These are phyloP conservation scores for Rhodomyrtus psidioides DNA, from an alignment of 441 rosid genomes.

Conservation along the genomic window DNA sequence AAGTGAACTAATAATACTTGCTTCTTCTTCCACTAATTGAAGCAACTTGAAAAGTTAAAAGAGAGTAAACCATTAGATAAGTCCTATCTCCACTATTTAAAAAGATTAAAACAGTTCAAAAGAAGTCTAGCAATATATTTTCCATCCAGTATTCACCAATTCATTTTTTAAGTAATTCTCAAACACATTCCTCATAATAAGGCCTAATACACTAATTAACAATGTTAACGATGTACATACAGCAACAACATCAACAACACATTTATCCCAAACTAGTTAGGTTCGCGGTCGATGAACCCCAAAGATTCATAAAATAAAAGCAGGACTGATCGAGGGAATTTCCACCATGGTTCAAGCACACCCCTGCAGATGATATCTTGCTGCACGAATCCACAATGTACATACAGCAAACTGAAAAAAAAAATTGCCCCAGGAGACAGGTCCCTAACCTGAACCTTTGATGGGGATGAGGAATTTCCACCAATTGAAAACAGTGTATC, in stretches of 20 bases:
- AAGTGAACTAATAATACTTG: neutral
- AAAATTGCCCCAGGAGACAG: neutral
- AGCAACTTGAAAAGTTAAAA: neutral
- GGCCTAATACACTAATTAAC: neutral
- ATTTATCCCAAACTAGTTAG: no score
- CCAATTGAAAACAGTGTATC: slow-evolving; percentile 31
- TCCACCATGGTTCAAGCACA: no score
- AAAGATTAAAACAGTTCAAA: neutral
- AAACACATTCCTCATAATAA: neutral
- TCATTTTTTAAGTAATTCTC: neutral
- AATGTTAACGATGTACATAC: neutral
- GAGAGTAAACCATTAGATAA: neutral
- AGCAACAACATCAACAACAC: no score
- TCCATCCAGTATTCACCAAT: neutral
- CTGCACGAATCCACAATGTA: no score
- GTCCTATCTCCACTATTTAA: neutral
- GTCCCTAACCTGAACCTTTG: slow-evolving; percentile 37
- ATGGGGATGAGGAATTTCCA: slow-evolving; percentile 26
- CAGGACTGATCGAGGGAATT: no score
- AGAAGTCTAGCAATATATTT: neutral
- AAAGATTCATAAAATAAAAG: no score
- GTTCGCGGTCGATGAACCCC: no score
- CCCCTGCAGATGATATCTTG: no score
- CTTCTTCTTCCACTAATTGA: neutral
- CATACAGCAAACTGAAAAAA: neutral